Conservation (phyloP, 129 eudicot species). For the Pulicaria dysenterica region DNA sequence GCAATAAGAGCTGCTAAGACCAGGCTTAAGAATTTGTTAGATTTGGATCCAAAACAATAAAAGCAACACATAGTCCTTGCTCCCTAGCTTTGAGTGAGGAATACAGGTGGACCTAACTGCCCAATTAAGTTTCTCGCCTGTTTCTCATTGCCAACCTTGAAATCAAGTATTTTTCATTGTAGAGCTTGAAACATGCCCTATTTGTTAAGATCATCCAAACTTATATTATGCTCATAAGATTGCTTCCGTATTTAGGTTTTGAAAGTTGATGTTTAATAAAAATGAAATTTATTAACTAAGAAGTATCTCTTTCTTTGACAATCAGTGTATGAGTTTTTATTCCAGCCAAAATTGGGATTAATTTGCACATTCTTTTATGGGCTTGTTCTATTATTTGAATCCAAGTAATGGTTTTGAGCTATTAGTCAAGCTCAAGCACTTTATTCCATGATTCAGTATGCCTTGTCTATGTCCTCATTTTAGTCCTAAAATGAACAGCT, state of each 20-base stretch:
- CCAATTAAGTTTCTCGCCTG: neutral
- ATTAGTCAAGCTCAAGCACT: constrained; percentile 6
- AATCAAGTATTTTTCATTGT: neutral
- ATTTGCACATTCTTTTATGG: constrained; percentile 1
- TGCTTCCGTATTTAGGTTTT: neutral
- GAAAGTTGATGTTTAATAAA: neutral
- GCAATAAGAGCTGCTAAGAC: constrained; percentile 10
- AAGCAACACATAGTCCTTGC: neutral
- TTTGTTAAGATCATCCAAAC: too few relatives aligned
- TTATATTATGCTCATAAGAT: too few relatives aligned
- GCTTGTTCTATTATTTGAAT: neutral
- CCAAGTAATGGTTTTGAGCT: constrained; percentile 7
- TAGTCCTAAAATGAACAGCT: constrained; percentile 4
- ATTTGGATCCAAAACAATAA: constrained; percentile 2
- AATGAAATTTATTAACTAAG: too few relatives aligned
- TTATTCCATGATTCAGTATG: constrained; percentile 1
- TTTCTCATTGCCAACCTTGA: neutral
- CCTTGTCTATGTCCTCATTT: constrained; percentile 9
- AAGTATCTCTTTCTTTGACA: too few relatives aligned
- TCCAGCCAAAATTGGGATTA: neutral
- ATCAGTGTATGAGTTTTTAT: neutral
- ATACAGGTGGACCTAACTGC: neutral
- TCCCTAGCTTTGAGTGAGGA: neutral
- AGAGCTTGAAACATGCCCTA: neutral
- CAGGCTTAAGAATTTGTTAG: neutral